phyloP scores from a whole-genome alignment of 2,329 filamentous ascomycete genomes.

The Tolypocladium endophyticum region DNA sequence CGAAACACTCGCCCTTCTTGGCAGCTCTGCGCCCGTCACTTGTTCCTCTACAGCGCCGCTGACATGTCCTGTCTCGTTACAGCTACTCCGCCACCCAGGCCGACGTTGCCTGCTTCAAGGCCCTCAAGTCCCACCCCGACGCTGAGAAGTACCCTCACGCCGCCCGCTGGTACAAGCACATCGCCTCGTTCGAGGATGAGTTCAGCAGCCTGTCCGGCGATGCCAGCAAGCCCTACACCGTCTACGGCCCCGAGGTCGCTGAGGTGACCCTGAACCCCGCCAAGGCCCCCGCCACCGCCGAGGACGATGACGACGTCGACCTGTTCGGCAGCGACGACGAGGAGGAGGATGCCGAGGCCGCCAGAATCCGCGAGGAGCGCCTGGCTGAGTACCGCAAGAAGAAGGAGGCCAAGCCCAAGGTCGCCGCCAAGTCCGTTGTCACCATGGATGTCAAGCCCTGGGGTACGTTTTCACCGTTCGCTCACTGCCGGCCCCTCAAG shows the following conservation, averaged over 20 bases:
- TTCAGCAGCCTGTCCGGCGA: slow-evolving; percentile 88
- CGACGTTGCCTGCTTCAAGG: slow-evolving; percentile 93
- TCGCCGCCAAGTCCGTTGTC: slow-evolving; percentile 88
- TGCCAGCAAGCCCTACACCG: slow-evolving; percentile 75
- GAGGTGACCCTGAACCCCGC: slow-evolving; percentile 77
- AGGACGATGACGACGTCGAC: slow-evolving; percentile 80
- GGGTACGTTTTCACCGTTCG: slow-evolving; percentile 54
- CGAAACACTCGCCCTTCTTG: background rate
- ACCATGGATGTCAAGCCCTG: slow-evolving; percentile 97
- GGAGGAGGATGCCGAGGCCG: slow-evolving; percentile 86
- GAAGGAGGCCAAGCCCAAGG: slow-evolving; percentile 90
- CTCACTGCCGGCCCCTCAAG: slow-evolving; percentile 1
- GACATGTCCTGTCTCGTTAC: slow-evolving; percentile 2
- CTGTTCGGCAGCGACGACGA: slow-evolving; percentile 90
- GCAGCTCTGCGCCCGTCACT: background rate
- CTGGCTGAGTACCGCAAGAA: slow-evolving; percentile 92
- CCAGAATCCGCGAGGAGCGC: slow-evolving; percentile 74
- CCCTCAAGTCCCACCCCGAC: slow-evolving; percentile 63
- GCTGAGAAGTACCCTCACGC: slow-evolving; percentile 85
- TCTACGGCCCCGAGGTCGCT: slow-evolving; percentile 77
- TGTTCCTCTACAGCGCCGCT: background rate
- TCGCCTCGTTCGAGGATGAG: slow-evolving; percentile 83
- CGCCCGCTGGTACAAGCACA: slow-evolving; percentile 98
- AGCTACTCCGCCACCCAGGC: slow-evolving; percentile 71
- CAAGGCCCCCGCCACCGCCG: slow-evolving; percentile 61